phyloP scores from a whole-genome alignment of 148 eudicot genomes.

The Pouteria glomerata region DNA sequence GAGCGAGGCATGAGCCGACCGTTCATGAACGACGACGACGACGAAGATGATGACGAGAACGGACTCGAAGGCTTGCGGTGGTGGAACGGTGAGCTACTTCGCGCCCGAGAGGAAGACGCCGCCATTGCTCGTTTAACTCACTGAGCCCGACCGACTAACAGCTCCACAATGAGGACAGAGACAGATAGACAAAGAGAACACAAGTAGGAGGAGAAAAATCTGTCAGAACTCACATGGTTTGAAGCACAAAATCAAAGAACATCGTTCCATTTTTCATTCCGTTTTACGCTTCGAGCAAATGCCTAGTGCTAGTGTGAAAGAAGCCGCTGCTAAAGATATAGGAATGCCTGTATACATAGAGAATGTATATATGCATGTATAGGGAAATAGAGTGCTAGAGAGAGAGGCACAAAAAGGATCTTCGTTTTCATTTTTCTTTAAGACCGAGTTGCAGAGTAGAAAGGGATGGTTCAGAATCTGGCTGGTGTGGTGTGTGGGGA shows the following conservation, averaged over 20 bases:
- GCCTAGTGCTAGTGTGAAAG: slow-evolving; percentile 12
- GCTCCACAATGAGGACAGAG: background rate
- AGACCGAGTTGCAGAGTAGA: slow-evolving; percentile 17
- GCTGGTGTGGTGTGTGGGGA: slow-evolving; percentile 1
- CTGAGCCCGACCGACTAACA: background rate
- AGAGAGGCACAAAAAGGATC: background rate
- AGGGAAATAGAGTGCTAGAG: background rate
- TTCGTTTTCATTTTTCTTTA: slow-evolving; percentile 27
- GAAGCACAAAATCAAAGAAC: slow-evolving; percentile 31
- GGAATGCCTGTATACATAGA: no score
- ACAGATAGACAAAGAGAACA: background rate
- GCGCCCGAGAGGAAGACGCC: slow-evolving; percentile 55
- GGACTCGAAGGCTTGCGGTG: slow-evolving; percentile 56
- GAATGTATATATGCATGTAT: background rate
- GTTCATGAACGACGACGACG: slow-evolving; percentile 71
- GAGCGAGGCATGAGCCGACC: slow-evolving; percentile 62
- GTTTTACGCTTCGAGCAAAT: slow-evolving; percentile 6
- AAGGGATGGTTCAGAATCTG: background rate
- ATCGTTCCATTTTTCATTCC: slow-evolving; percentile 21
- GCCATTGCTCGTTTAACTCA: slow-evolving; percentile 33
- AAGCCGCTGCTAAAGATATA: slow-evolving; percentile 12
- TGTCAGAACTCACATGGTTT: slow-evolving; percentile 70
- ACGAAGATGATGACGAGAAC: slow-evolving; percentile 67
- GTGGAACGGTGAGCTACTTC: slow-evolving; percentile 82
- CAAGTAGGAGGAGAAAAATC: slow-evolving; percentile 14